A percentile compares a stretch with the other conserved stretches of the same genome.
phyloP scores from a whole-genome alignment of 805 yeast species.

The Kockiozyma suomiensis region DNA sequence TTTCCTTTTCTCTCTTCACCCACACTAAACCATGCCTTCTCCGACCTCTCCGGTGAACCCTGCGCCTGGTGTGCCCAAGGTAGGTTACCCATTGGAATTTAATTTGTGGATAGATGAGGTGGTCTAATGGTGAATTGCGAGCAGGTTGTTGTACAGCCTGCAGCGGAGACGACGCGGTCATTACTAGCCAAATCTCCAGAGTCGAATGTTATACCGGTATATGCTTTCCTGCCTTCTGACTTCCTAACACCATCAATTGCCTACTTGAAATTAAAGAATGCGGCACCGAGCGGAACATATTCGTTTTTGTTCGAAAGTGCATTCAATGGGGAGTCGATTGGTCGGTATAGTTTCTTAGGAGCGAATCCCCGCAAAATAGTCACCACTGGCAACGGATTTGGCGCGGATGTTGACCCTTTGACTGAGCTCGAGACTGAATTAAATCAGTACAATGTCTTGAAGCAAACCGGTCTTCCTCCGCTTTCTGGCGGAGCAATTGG shows the following conservation, averaged over 20 bases:
- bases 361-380: constrained; percentile 78
- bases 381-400: constrained; percentile 72
- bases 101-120: not conserved
- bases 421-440: constrained; percentile 73
- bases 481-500: constrained; percentile 97
- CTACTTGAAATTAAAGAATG: constrained; percentile 76
- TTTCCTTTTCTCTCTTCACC: not conserved
- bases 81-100: not conserved
- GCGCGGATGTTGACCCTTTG: constrained; percentile 78
- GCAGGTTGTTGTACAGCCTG: constrained; percentile 28
- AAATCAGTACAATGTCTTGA: constrained; percentile 63
- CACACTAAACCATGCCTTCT: constrained; percentile 8
- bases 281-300: constrained; percentile 56
- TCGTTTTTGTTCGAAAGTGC: constrained; percentile 90
- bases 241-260: constrained; percentile 89
- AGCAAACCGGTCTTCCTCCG: constrained; percentile 78
- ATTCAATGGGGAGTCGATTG: constrained; percentile 82
- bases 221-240: constrained; percentile 70
- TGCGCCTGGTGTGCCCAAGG: constrained; percentile 17
- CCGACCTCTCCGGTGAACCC: constrained; percentile 13
- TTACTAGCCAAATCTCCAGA: constrained; percentile 14
- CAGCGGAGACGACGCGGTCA: constrained; percentile 20
- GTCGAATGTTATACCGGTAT: constrained; percentile 76
- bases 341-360: constrained; percentile 90
- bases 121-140: not conserved